Conservation (phyloP, 495 filamentous ascomycete genomes). For the Lasiosphaeriaceae sp. region DNA sequence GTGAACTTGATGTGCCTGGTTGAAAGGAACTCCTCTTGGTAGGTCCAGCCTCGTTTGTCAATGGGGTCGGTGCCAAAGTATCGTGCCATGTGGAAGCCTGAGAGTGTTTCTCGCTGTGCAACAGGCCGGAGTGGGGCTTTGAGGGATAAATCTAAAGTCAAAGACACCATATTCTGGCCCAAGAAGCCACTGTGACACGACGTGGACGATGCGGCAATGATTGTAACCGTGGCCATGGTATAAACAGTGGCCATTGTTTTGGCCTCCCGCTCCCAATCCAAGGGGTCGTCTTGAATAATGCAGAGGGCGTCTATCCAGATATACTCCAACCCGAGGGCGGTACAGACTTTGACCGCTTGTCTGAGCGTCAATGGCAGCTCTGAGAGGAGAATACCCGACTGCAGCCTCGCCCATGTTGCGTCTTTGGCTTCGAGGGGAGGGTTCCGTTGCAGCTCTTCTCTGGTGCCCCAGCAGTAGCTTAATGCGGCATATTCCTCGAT, state of each 20-base stretch:
- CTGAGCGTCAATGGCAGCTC: background rate
- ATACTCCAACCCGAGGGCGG: background rate
- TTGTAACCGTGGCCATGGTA: background rate
- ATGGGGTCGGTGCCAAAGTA: background rate
- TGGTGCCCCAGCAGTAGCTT: conserved; percentile 3
- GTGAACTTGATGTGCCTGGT: conserved; percentile 1
- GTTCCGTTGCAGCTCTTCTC: background rate
- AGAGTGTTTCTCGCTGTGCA: background rate
- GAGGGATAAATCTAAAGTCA: background rate
- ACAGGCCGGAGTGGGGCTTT: background rate
- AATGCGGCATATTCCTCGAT: background rate
- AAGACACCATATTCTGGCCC: background rate
- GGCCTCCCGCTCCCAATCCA: conserved; percentile 4
- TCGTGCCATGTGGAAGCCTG: background rate
- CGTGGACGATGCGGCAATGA: conserved; percentile 1
- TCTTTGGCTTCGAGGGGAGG: background rate
- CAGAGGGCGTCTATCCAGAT: conserved; percentile 6
- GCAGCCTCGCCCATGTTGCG: background rate
- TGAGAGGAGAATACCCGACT: background rate
- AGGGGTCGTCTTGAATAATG: background rate
- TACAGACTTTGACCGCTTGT: background rate
- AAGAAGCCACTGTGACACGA: conserved; percentile 2
- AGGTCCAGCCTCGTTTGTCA: conserved; percentile 1
- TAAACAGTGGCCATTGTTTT: conserved; percentile 4
- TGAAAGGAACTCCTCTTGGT: conserved; percentile 6